Percentiles rank a stretch among this genome's conserved stretches.
Conservation (phyloP, 768 basidiomycete species). For the Mycena capillaripes region DNA sequence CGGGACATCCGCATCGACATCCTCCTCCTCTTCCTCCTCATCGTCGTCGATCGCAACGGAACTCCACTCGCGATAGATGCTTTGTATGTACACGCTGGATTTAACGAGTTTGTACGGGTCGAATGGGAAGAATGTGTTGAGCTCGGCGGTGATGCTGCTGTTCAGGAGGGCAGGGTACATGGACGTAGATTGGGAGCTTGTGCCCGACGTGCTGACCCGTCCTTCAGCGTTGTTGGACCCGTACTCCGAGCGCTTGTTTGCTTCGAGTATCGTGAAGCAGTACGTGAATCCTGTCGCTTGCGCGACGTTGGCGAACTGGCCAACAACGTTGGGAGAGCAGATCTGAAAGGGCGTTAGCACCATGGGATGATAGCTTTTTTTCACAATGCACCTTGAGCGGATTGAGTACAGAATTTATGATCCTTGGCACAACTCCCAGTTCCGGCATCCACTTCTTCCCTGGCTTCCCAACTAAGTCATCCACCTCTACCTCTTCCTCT, state of each 20-base stretch:
- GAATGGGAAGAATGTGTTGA: slow-evolving; percentile 98
- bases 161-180: slow-evolving; percentile 47
- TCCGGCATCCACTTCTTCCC: slow-evolving; percentile 88
- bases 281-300: slow-evolving; percentile 93
- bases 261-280: slow-evolving; percentile 92
- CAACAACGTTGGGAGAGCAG: slow-evolving; percentile 91
- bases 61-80: slow-evolving; percentile 92
- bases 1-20: slow-evolving; percentile 6
- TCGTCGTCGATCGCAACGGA: slow-evolving; percentile 84
- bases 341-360: slow-evolving; percentile 60
- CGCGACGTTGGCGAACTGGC: slow-evolving; percentile 94
- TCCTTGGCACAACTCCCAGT: slow-evolving; percentile 82
- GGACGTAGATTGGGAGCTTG: slow-evolving; percentile 19
- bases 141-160: slow-evolving; percentile 68
- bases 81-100: slow-evolving; percentile 82
- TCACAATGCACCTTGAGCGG: slow-evolving; percentile 79
- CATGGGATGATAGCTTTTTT: background rate
- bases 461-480: slow-evolving; percentile 51
- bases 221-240: slow-evolving; percentile 44
- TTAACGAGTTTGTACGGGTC: slow-evolving; percentile 94
- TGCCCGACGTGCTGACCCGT: slow-evolving; percentile 20
- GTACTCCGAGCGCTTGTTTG: slow-evolving; percentile 82
- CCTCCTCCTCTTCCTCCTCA: slow-evolving; percentile 32
- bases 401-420: slow-evolving; percentile 86
- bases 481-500: slow-evolving; percentile 68